Evolutionary conservation across 306 rosid genomes (phyloP).

Genomic region (Quercus glauca): DNA sequence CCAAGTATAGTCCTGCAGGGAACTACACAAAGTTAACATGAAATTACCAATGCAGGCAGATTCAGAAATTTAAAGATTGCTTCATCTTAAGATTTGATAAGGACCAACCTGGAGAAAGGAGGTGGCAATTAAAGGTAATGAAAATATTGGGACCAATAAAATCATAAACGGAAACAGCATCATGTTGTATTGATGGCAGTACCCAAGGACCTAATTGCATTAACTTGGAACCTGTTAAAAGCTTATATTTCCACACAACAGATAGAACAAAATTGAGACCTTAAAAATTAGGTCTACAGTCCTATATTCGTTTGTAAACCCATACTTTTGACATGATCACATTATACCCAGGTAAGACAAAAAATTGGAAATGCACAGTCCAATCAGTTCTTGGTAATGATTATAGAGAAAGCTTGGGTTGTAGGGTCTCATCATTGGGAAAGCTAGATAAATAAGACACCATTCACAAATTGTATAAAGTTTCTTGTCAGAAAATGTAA

Average conservation of each 20-base stretch:
- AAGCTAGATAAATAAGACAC: not conserved
- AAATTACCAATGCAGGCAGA: constrained; percentile 30
- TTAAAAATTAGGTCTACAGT: constrained; percentile 10
- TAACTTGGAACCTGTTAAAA: constrained; percentile 70
- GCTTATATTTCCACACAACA: constrained; percentile 49
- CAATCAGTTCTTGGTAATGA: not conserved
- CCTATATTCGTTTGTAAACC: constrained; percentile 13
- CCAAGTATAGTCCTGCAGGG: constrained; percentile 53
- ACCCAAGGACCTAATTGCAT: constrained; percentile 76
- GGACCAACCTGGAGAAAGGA: constrained; percentile 40
- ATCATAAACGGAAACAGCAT: constrained; percentile 69
- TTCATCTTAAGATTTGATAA: constrained; percentile 29
- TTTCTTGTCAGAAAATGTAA: not conserved
- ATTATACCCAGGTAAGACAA: constrained; percentile 2
- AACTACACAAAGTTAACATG: constrained; percentile 49
- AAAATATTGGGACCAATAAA: constrained; percentile 35
- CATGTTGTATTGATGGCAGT: constrained; percentile 69
- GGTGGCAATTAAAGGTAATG: constrained; percentile 33
- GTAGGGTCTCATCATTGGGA: not conserved
- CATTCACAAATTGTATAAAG: not conserved
- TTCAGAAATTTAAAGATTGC: constrained; percentile 28
- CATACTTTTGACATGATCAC: constrained; percentile 16
- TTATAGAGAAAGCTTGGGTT: not conserved
- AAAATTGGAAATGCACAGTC: not conserved
- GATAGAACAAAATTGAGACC: constrained; percentile 23